Evolutionary conservation across 2,329 filamentous ascomycete species (phyloP), one percentile per base, ranked within the genome.

Genomic region (Claviceps cyperi): DNA sequence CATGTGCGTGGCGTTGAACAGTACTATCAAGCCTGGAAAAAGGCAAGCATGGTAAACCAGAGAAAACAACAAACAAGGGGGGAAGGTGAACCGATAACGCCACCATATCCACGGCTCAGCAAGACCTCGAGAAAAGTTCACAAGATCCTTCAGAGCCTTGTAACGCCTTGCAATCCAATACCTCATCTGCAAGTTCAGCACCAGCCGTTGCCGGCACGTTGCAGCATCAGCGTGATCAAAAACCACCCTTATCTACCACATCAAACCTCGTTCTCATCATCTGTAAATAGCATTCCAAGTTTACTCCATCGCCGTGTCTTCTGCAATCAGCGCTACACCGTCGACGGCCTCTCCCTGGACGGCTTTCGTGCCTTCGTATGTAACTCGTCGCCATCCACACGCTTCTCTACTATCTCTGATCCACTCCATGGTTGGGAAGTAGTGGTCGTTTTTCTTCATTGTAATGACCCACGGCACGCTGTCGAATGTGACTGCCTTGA

Each of bases 391-490:
- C 81, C 81, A 84, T 47, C 80, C 80, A 54, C 75, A 80, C 1
- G 72, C 66, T 54, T 80, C 77, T 6, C 66, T 66, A 14, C 67
- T 62, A 55, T 84, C 80, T 64, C 83, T 83, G 65, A 80, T 76
- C 74, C 80, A 83, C 60, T 84, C 81, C 65, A 80, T 77, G 0
- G 80, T 84, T 0, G 81, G 81, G 66, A 84, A 85, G 65, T 98
- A 98, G 67, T 98, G 92, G 64, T 98, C 91, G 59, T 96, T 96
- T 78, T 97, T 97, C 81, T 98, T 98, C 86, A 98, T 95, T 8
- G 92, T 98, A 39, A 94, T 87, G n/a, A 98, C 89, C 89, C 92
- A 98, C 3, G 91, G 91, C 9, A 98, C 89, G 60, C 94, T 94
- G 66, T 98, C 92, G 62, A 98, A 98, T 0, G 92, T 97, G 65